Base-by-base conservation (phyloP, 176 grass and related monocot species). In the Urochloa ruziziensis region DNA sequence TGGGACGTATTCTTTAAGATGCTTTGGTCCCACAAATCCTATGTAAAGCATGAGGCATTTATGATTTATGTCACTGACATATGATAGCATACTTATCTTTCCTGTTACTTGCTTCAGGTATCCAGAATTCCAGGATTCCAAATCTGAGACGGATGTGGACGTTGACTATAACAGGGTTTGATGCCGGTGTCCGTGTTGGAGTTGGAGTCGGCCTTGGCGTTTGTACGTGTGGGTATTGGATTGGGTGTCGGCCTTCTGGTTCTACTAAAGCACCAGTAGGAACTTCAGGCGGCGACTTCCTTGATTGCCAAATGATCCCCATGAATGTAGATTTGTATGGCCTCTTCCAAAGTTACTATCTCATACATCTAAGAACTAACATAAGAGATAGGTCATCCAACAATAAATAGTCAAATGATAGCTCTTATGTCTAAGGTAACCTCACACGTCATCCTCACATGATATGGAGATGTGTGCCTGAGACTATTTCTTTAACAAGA, bases 141-240 rank as follows among this genome's bases (percentile, higher is more conserved):
- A 89, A 79, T 60, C 64, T 24, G 89, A 89, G 64, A 84, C 52
- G 27, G 87, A 96, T 66, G 46, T 81, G 46, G 93, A 94, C 35
- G 81, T 86, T 43, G 91, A 95, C 81, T 86, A 92, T 80, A 91
- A 84, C 66, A 87, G 75, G 96, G 96, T 98, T 98, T 86, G 94
- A 95, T 85, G 91, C 93, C 7, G 96, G 96, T 33, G 96, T 95
- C 25, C 85, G 87, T 17, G 96, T 95, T 25, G 96, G 93, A 33
- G 96, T 96, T 4, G 96, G 96, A 21, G 96, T 96, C 13, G 94
- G 96, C 51, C 90, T 95, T 70, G 96, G 93, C 29, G 87, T 98
- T 61, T 98, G 96, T n/a, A n/a, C n/a, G n/a, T 67, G 88, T 98
- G 53, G 93, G 96, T 65, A 70, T 98, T 4, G 96, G 96, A 77